Percentiles rank a stretch among this genome's conserved stretches.
phyloP scores from a whole-genome alignment of 345 rosid species.

The Citrus cavaleriei region DNA sequence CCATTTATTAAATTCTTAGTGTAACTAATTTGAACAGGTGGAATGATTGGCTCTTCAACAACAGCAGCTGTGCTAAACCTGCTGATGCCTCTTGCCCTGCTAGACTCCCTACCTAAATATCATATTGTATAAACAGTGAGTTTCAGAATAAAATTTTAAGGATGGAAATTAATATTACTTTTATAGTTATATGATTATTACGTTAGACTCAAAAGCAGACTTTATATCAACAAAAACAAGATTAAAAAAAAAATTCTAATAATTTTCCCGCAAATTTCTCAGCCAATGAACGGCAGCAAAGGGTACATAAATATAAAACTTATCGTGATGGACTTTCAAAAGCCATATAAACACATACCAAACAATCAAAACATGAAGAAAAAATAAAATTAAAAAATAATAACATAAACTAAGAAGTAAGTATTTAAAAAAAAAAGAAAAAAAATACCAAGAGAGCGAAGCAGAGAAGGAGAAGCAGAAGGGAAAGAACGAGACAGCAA shows the following conservation, averaged over 20 bases:
- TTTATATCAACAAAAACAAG: not conserved
- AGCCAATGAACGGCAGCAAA: not conserved
- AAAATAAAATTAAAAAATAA: not conserved
- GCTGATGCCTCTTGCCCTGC: slow-evolving; percentile 27
- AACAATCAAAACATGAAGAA: not conserved
- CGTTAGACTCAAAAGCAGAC: not conserved
- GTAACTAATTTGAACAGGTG: slow-evolving; percentile 59
- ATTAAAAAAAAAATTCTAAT: not conserved
- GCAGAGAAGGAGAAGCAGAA: slow-evolving; percentile 29
- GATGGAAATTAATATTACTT: not conserved
- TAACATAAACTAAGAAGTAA: not conserved
- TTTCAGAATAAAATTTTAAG: not conserved
- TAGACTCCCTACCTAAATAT: slow-evolving; percentile 37
- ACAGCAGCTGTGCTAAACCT: slow-evolving; percentile 65
- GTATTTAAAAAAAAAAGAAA: not conserved
- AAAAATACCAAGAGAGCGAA: slow-evolving; percentile 39
- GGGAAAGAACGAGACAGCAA: slow-evolving; percentile 49
- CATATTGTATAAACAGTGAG: not conserved
- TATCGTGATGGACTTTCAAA: not conserved
- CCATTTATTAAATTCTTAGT: slow-evolving; percentile 80
- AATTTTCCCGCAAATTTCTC: not conserved
- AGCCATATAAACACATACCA: not conserved
- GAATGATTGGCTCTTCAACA: slow-evolving; percentile 56
- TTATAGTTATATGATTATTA: not conserved
- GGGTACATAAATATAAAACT: not conserved